Percentiles rank a stretch among this genome's conserved stretches.
Evolutionary conservation across 73 alveolate species (phyloP).

Genomic region (Paramecium caudatum): DNA sequence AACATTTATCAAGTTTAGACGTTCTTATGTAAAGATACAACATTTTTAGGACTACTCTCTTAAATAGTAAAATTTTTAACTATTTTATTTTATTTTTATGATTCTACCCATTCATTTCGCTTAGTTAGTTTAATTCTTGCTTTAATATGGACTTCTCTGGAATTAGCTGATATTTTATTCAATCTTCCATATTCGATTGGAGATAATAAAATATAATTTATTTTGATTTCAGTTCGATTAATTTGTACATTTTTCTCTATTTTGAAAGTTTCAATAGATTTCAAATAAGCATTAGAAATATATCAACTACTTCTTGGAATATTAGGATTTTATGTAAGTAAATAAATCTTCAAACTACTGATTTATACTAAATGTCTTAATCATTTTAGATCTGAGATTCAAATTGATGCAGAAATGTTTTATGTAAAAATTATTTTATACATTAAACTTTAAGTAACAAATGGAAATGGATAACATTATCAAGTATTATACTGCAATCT

Average conservation of each 20-base stretch:
- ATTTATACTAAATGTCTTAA: neutral
- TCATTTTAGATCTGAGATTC: neutral
- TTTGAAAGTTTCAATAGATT: neutral
- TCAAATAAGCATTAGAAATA: neutral
- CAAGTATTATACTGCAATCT: neutral
- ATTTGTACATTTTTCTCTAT: neutral
- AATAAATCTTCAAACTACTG: neutral
- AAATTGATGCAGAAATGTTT: neutral
- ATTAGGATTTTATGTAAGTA: neutral
- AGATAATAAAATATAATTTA: neutral
- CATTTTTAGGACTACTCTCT: neutral
- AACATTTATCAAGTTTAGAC: neutral
- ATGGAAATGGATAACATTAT: neutral
- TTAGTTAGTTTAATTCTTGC: neutral
- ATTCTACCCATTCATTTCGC: neutral
- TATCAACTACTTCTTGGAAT: neutral
- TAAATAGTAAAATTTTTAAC: neutral
- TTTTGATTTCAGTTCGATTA: neutral
- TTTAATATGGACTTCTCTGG: neutral
- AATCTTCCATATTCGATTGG: neutral
- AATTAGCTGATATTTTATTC: neutral
- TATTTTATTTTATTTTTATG: slow-evolving; percentile 9
- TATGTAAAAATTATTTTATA: neutral
- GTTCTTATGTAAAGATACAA: neutral
- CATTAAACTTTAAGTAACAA: neutral